phyloP scores from a whole-genome alignment of 768 basidiomycete species.

The Xerocomus brunneocitrinus region DNA sequence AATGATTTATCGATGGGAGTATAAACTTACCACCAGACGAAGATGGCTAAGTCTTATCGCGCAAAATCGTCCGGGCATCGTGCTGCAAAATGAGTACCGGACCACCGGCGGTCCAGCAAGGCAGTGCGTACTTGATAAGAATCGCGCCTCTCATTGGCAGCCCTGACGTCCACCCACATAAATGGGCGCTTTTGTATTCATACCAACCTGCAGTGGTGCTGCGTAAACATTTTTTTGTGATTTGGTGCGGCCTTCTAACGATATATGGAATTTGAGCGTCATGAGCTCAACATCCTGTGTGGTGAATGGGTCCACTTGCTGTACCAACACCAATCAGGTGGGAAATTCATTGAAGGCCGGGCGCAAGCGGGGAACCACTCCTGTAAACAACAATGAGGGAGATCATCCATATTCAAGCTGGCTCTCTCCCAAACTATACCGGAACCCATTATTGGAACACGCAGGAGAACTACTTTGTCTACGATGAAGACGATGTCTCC shows the following conservation, averaged over 20 bases:
- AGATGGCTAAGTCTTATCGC: too few species aligned
- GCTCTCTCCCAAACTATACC: slow-evolving; percentile 57
- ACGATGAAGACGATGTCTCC: slow-evolving; percentile 41
- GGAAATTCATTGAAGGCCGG: background rate
- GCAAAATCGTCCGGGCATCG: too few species aligned
- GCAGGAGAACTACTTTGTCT: slow-evolving; percentile 64
- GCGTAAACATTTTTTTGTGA: background rate
- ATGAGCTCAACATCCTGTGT: background rate
- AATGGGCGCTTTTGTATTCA: background rate
- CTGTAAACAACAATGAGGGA: slow-evolving; percentile 53
- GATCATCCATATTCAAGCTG: slow-evolving; percentile 76
- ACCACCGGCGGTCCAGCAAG: background rate
- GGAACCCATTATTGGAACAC: slow-evolving; percentile 83
- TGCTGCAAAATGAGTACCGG: background rate
- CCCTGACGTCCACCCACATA: background rate
- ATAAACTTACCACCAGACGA: too few species aligned
- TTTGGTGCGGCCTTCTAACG: background rate
- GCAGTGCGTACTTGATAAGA: background rate
- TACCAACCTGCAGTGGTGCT: background rate
- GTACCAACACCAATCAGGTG: background rate
- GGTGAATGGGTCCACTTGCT: background rate
- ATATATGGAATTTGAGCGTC: background rate
- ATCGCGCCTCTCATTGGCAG: background rate
- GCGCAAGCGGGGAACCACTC: too few species aligned
- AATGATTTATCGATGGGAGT: too few species aligned